Percentiles rank a stretch among this genome's conserved stretches.
Conservation (phyloP, 2,329 filamentous ascomycete genomes). For the Rachicladosporium sp. region DNA sequence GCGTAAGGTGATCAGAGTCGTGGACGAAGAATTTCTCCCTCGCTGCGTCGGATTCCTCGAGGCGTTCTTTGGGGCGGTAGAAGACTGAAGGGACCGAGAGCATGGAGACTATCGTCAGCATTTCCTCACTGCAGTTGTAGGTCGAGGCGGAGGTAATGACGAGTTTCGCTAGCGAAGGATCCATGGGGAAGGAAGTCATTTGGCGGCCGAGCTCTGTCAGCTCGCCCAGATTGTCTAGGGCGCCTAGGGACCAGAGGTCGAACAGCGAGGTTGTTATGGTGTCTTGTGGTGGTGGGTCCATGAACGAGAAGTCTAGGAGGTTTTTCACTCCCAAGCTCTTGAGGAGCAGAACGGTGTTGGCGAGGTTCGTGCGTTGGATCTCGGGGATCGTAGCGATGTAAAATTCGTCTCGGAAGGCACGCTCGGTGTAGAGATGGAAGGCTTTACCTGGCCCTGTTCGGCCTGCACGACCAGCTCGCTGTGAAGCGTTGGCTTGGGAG, state of each 20-base stretch:
- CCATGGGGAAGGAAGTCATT: slow-evolving; percentile 98
- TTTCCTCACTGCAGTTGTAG: slow-evolving; percentile 91
- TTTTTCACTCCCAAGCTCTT: slow-evolving; percentile 93
- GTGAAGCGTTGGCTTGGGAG: slow-evolving; percentile 88
- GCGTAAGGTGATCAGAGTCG: slow-evolving; percentile 90
- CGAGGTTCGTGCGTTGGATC: slow-evolving; percentile 90
- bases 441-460: slow-evolving; percentile 92
- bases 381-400: slow-evolving; percentile 96
- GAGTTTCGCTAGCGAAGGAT: slow-evolving; percentile 86
- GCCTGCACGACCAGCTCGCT: slow-evolving; percentile 85
- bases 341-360: slow-evolving; percentile 85
- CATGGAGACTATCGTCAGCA: slow-evolving; percentile 98
- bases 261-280: slow-evolving; percentile 96
- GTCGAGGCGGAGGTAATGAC: slow-evolving; percentile 66
- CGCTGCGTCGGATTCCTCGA: slow-evolving; percentile 90
- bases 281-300: slow-evolving; percentile 96
- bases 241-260: slow-evolving; percentile 74
- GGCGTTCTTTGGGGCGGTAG: slow-evolving; percentile 89
- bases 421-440: slow-evolving; percentile 86
- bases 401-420: slow-evolving; percentile 88
- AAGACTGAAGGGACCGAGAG: slow-evolving; percentile 93
- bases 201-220: slow-evolving; percentile 74
- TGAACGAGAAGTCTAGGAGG: slow-evolving; percentile 92
- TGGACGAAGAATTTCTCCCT: slow-evolving; percentile 98
- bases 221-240: slow-evolving; percentile 85